Base-by-base conservation (phyloP, 148 eudicot species). In the Persicaria tinctoria region DNA sequence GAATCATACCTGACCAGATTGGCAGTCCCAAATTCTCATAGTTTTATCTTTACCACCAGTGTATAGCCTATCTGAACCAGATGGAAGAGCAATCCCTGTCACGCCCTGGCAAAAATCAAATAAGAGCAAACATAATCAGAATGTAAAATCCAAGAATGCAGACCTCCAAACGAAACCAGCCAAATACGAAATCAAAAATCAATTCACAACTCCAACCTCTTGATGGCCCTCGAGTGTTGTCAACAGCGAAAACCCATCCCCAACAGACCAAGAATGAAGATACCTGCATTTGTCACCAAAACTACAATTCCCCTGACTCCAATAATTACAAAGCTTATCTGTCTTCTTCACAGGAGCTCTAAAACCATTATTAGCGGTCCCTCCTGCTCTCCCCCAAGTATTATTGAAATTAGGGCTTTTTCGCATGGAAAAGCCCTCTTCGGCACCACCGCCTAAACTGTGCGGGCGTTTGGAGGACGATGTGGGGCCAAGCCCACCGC, bases 21-120 rank as follows among this genome's bases (percentile, higher is more conserved):
- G 94, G 83, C 99, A 92, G 74, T 96, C 99, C 97, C 99, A 96
- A 57, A 96, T 81, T 80, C 91, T 87, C 72, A 89, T 91, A 73
- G 89, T 85, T 82, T 87, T 88, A 45, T 96, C 99, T 87, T 89
- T 90, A 74, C 97, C 86, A 68, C 94, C 97, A 1, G 97, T 85
- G 77, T 92, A 96, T 45, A 96, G 94, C 83, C 92, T 96, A 83
- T 90, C 99, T 7, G 96, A 89, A 12, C 90, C 99, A 45, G 85
- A 80, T 47, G 97, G 93, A 82, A 85, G 78, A 72, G 97, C 82
- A 71, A 96, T 96, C 53, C 97, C 99, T 10, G 88, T 92, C 49
- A 96, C 97, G 80, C 77, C 88, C 98, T 95, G 83, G 47, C 14
- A 38, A 66, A 44, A 27, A 10, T 57, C 63, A 17, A 32, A 27